Evolutionary conservation across 2,329 filamentous ascomycete species (phyloP).

Genomic region (Paramyrothecium roridum): DNA sequence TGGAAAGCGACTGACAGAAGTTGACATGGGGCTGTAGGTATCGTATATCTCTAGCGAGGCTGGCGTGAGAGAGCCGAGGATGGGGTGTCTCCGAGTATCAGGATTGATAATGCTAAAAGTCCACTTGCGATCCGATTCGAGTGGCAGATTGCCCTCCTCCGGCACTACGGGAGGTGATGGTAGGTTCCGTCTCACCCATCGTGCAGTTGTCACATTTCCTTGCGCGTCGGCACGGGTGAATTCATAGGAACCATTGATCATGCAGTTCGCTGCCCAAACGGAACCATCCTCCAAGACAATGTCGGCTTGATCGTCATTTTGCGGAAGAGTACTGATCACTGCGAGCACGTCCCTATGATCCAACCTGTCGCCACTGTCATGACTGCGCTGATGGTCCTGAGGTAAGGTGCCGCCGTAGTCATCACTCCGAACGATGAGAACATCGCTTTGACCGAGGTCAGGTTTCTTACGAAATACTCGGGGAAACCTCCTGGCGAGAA

Average conservation of each 20-base stretch:
- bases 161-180: constrained; percentile 19
- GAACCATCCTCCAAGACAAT: constrained; percentile 64
- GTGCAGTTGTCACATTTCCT: constrained; percentile 57
- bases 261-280: constrained; percentile 52
- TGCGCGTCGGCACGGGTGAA: constrained; percentile 59
- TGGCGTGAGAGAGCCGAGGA: constrained; percentile 66
- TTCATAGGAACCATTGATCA: constrained; percentile 59
- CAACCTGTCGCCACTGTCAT: constrained; percentile 42
- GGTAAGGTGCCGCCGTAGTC: constrained; percentile 47
- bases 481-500: constrained; percentile 58
- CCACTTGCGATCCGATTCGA: constrained; percentile 50
- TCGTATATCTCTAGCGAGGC: constrained; percentile 67
- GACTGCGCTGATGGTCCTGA: constrained; percentile 34
- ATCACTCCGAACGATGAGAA: constrained; percentile 69
- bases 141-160: constrained; percentile 9
- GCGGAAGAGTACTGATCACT: constrained; percentile 61
- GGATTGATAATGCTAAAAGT: constrained; percentile 77
- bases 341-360: constrained; percentile 58
- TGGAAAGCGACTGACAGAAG: constrained; percentile 45
- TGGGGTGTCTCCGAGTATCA: constrained; percentile 65
- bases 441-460: constrained; percentile 63
- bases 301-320: constrained; percentile 50
- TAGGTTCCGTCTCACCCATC: constrained; percentile 60
- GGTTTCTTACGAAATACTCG: constrained; percentile 62
- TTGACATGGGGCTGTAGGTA: constrained; percentile 57